These are phyloP conservation scores for Candida sp. DNA, from an alignment of 1,139 yeast genomes.

Conservation along the genomic window DNA sequence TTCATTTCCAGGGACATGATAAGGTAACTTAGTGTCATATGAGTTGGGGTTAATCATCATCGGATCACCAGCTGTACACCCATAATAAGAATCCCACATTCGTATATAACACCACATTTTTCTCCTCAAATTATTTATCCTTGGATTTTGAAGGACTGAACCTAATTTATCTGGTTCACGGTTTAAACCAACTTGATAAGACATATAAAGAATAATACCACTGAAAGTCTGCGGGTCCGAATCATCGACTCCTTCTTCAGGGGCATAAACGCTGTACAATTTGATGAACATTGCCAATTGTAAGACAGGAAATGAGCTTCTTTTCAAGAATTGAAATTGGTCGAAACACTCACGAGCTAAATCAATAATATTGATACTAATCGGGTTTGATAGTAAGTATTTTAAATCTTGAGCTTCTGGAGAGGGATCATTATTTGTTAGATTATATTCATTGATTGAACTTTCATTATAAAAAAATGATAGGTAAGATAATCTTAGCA, in stretches of 20 bases:
- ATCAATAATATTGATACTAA: conserved; percentile 22
- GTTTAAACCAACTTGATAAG: conserved; percentile 43
- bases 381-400: conserved; percentile 24
- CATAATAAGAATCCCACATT: conserved; percentile 27
- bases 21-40: conserved; percentile 39
- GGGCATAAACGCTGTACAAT: conserved; percentile 43
- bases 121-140: conserved; percentile 36
- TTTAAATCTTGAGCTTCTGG: conserved; percentile 16
- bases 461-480: conserved; percentile 32
- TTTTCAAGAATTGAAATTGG: conserved; percentile 21
- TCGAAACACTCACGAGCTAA: conserved; percentile 27
- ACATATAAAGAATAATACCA: conserved; percentile 37
- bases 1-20: conserved; percentile 9
- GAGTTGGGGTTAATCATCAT: conserved; percentile 22
- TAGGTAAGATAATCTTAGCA: conserved; percentile 28
- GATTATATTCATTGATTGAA: conserved; percentile 22
- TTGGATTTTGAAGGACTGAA: conserved; percentile 16
- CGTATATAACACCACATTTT: conserved; percentile 49
- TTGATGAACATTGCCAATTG: conserved; percentile 39
- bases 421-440: conserved; percentile 8
- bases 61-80: conserved; percentile 41
- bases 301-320: conserved; percentile 21
- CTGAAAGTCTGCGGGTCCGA: conserved; percentile 36
- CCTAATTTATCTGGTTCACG: conserved; percentile 33
- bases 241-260: conserved; percentile 52